These are phyloP conservation scores for Saitozyma podzolica DNA, from an alignment of 768 basidiomycete species.

Conservation along the genomic window DNA sequence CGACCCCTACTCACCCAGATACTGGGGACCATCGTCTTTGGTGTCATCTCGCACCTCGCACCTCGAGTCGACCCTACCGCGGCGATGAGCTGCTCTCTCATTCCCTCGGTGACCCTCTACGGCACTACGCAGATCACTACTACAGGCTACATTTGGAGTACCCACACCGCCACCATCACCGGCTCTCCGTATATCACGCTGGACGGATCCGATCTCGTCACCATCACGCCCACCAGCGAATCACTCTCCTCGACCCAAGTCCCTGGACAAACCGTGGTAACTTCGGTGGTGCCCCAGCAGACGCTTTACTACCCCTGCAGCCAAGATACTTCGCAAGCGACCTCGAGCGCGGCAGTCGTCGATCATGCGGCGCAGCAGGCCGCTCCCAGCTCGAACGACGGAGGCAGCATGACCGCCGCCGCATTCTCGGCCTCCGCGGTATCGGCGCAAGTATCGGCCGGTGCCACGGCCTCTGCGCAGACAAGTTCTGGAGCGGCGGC, in stretches of 20 bases:
- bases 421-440: not conserved
- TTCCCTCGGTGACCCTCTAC: conserved; percentile 26
- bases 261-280: conserved; percentile 4
- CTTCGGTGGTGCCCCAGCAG: conserved; percentile 22
- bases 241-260: not conserved
- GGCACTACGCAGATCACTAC: conserved; percentile 27
- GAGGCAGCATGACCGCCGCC: no score
- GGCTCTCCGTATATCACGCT: not conserved
- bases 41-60: no score
- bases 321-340: conserved; percentile 4
- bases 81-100: conserved; percentile 11
- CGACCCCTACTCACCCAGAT: no score
- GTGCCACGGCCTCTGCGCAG: not conserved
- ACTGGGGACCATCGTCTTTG: no score
- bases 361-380: not conserved
- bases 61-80: no score
- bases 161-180: not conserved
- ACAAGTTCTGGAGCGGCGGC: not conserved
- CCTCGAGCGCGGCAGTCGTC: not conserved
- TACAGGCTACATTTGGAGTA: conserved; percentile 5
- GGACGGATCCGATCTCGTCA: conserved; percentile 2
- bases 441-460: not conserved
- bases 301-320: conserved; percentile 30
- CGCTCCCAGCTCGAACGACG: not conserved
- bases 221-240: conserved; percentile 8